Conservation (phyloP, 2,329 filamentous ascomycete species). For the Thelonectria olida region DNA sequence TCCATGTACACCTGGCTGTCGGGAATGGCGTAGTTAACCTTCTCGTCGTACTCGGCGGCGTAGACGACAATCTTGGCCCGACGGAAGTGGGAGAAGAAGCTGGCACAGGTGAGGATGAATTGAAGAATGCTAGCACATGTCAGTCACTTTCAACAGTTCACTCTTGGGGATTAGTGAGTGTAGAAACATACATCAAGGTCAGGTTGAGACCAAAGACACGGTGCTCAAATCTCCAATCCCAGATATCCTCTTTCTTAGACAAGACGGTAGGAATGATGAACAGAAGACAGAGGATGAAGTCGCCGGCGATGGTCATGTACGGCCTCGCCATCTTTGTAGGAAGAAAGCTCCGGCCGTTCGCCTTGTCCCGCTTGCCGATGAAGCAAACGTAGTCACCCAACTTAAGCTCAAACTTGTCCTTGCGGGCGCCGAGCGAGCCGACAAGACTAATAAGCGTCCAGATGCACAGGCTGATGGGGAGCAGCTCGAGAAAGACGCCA, state of each 20-base stretch:
- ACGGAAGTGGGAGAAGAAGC: constrained; percentile 30
- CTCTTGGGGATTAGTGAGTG: background rate
- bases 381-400: constrained; percentile 34
- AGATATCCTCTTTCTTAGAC: constrained; percentile 15
- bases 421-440: constrained; percentile 12
- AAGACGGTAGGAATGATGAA: constrained; percentile 31
- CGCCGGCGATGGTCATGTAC: constrained; percentile 27
- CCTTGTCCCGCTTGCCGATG: constrained; percentile 21
- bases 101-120: constrained; percentile 21
- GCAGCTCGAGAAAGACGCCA: constrained; percentile 20
- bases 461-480: constrained; percentile 20
- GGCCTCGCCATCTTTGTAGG: background rate
- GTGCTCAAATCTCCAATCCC: background rate
- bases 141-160: background rate
- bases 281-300: constrained; percentile 28
- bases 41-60: constrained; percentile 25
- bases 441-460: constrained; percentile 27
- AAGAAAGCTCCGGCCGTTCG: background rate
- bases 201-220: constrained; percentile 24
- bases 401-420: constrained; percentile 32
- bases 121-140: constrained; percentile 25
- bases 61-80: constrained; percentile 30
- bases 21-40: constrained; percentile 15
- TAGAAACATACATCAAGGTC: constrained; percentile 30
- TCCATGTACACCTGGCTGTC: constrained; percentile 30